Evolutionary conservation across 441 rosid genomes (phyloP), one percentile per base, ranked within the genome.

Genomic region (Gossypium aridum): DNA sequence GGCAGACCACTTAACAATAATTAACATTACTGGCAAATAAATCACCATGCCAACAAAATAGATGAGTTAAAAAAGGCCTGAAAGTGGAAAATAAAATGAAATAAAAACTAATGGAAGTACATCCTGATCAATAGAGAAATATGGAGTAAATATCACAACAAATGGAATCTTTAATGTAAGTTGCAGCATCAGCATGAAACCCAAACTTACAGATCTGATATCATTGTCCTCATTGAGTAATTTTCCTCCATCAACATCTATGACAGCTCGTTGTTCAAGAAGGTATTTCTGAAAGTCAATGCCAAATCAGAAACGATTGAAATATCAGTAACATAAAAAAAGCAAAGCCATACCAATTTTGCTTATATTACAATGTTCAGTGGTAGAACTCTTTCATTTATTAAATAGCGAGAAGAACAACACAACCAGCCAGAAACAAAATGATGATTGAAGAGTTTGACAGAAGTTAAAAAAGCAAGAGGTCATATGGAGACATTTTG

Each of bases 151-250:
- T n/a, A 39, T 55, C n/a, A n/a, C 4, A 43, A 31, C 1, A 47
- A 20, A 56, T 14, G 47, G 34, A 59, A 59, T 39, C 43, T 47
- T 22, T 16, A 22, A 77, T 20, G 43, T 63, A 75, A 54, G 25
- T 71, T 64, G 70, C 53, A 64, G 22, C 76, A 77, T 14, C 57
- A 75, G 74, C 69, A 55, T 26, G 75, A 43, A 62, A 72, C 61
- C 67, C n/a, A 71, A 81, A 88, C 99, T 81, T 86, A 95, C 99
- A 83, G 97, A 85, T 95, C 99, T 88, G 76, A 95, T 71, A 83
- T 95, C 99, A 83, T 81, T 89, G 82, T 95, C 99, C 85, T 95
- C 99, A 76, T 95, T 95, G 74, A 95, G 97, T 78, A 90, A 83
- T 80, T 87, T 92, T 28, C 97, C 90, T 73, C 96, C 92, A 84